phyloP scores from a whole-genome alignment of 2,329 filamentous ascomycete genomes.

The Colletotrichum lini region DNA sequence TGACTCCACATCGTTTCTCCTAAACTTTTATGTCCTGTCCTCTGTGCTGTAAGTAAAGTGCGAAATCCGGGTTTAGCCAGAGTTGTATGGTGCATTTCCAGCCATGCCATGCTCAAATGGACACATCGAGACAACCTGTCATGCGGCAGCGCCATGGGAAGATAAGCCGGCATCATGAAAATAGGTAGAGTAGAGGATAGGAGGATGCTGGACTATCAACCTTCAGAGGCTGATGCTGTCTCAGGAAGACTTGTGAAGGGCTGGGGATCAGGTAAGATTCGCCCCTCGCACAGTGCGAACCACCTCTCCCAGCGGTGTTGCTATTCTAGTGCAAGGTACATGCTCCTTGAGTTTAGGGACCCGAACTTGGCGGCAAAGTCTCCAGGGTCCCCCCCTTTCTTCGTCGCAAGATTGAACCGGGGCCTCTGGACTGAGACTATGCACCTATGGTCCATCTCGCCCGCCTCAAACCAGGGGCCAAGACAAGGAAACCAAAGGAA shows the following conservation, averaged over 20 bases:
- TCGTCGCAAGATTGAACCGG: conserved; percentile 10
- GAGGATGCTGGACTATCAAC: not conserved
- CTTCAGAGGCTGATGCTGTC: not conserved
- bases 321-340: conserved; percentile 25
- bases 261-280: not conserved
- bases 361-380: conserved; percentile 13
- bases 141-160: not conserved
- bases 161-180: not conserved
- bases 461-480: conserved; percentile 34
- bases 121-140: not conserved
- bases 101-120: not conserved
- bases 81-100: conserved; percentile 13
- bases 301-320: not conserved
- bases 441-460: conserved; percentile 33
- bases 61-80: conserved; percentile 17
- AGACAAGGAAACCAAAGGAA: conserved; percentile 17
- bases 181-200: not conserved
- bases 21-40: not conserved
- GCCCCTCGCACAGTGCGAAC: conserved; percentile 4
- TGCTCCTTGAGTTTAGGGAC: conserved; percentile 22
- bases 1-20: conserved; percentile 18
- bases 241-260: not conserved
- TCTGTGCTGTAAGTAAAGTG: no score
- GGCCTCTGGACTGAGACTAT: conserved; percentile 23
- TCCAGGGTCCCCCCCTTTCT: conserved; percentile 36